A percentile compares a stretch with the other conserved stretches of the same genome.
These are phyloP conservation scores for Asterochloris erici DNA, from an alignment of 139 green algal species.

Conservation along the genomic window DNA sequence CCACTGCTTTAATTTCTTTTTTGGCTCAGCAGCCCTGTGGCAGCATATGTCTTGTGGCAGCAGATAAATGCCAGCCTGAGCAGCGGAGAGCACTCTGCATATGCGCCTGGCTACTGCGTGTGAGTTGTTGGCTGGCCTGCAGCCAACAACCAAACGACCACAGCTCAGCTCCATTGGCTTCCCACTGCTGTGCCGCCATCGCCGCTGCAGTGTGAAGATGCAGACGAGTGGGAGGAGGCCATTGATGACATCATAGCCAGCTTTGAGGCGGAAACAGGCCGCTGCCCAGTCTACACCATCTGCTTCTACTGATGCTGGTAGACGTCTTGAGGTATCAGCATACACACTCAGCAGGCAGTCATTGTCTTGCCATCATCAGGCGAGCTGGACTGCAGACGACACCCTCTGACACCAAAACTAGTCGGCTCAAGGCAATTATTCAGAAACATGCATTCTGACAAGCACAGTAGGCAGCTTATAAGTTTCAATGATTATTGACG, in stretches of 20 bases:
- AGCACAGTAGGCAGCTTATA: no score
- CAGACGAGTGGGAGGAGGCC: conserved; percentile 64
- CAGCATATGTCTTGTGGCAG: neutral
- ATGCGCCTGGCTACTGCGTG: neutral
- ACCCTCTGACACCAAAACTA: no score
- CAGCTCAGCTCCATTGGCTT: neutral
- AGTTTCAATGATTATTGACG: no score
- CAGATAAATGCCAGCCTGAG: neutral
- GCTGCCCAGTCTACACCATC: conserved; percentile 62
- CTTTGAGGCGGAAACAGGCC: conserved; percentile 55
- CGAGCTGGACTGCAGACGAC: no score
- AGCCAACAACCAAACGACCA: neutral
- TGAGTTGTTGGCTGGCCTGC: neutral
- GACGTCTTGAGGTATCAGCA: conserved; percentile 10
- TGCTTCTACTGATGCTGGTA: conserved; percentile 50
- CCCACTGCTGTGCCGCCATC: neutral
- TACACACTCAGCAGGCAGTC: no score
- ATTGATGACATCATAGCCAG: conserved; percentile 58
- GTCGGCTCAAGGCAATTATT: no score
- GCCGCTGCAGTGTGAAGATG: conserved; percentile 42
- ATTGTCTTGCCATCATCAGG: no score
- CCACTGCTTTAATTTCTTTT: neutral
- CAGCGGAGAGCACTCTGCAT: no score
- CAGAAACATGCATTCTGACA: no score
- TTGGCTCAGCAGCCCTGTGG: no score